Conservation (phyloP, 805 yeast genomes). For the Ogataea kodamae region DNA sequence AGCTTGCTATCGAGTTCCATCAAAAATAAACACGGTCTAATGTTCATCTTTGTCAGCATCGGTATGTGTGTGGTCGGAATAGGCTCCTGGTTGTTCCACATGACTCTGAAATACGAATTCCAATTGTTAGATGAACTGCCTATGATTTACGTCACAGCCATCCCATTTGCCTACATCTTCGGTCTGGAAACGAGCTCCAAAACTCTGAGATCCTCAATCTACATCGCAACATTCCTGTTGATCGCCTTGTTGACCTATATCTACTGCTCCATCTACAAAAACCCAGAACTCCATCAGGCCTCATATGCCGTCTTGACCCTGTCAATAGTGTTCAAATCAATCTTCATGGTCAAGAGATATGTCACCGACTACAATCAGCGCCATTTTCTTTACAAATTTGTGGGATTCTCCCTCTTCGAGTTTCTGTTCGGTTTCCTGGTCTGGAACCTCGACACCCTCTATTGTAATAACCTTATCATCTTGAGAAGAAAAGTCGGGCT, state of each 20-base stretch:
- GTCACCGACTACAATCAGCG: slow-evolving; percentile 50
- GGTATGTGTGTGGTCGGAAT: slow-evolving; percentile 86
- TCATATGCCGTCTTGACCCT: slow-evolving; percentile 74
- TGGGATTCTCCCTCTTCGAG: slow-evolving; percentile 54
- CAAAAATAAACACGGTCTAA: slow-evolving; percentile 56
- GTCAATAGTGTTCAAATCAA: slow-evolving; percentile 57
- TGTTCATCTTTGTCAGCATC: slow-evolving; percentile 64
- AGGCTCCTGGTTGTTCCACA: slow-evolving; percentile 92
- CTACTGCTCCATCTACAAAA: slow-evolving; percentile 49
- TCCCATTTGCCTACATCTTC: slow-evolving; percentile 55
- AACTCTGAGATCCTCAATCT: slow-evolving; percentile 10
- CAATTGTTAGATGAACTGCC: slow-evolving; percentile 91
- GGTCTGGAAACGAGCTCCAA: slow-evolving; percentile 20
- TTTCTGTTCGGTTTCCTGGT: slow-evolving; percentile 70
- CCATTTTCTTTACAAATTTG: slow-evolving; percentile 49
- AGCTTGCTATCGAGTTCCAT: slow-evolving; percentile 47
- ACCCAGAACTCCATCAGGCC: slow-evolving; percentile 84
- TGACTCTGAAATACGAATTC: slow-evolving; percentile 83
- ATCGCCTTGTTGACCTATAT: slow-evolving; percentile 35
- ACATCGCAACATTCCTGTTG: slow-evolving; percentile 12
- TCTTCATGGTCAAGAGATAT: slow-evolving; percentile 45
- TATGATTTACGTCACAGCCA: slow-evolving; percentile 93
- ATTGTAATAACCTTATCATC: slow-evolving; percentile 58
- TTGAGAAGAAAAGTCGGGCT: slow-evolving; percentile 63
- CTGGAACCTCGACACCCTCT: slow-evolving; percentile 84